These are phyloP conservation scores for Trichophyton rubrum DNA, from an alignment of 2,329 filamentous ascomycete genomes.

Conservation along the genomic window DNA sequence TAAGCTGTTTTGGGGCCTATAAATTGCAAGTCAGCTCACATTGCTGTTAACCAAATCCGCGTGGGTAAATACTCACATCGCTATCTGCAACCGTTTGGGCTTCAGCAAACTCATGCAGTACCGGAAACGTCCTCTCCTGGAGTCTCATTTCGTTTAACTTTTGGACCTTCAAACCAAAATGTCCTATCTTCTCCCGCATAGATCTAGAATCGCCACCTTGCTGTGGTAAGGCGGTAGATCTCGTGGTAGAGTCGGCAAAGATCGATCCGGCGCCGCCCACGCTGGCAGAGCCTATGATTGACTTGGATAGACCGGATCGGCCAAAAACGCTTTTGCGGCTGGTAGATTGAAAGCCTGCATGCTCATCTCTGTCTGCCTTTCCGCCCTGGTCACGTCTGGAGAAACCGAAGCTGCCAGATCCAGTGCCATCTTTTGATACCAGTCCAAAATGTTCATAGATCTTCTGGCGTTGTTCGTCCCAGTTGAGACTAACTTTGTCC, in stretches of 20 bases:
- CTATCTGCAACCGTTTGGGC: constrained; percentile 60
- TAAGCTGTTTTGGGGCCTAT: constrained; percentile 58
- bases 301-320: constrained; percentile 61
- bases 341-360: constrained; percentile 33
- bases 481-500: constrained; percentile 88
- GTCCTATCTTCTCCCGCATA: constrained; percentile 69
- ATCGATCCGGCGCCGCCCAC: constrained; percentile 49
- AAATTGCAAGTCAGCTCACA: constrained; percentile 10
- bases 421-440: constrained; percentile 34
- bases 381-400: constrained; percentile 30
- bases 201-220: constrained; percentile 58
- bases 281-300: constrained; percentile 72
- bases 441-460: constrained; percentile 97
- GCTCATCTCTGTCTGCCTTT: constrained; percentile 27
- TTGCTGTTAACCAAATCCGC: constrained; percentile 4
- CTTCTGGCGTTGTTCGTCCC: constrained; percentile 81
- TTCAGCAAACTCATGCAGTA: constrained; percentile 62
- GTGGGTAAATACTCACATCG: constrained; percentile 35
- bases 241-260: constrained; percentile 55
- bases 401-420: constrained; percentile 32
- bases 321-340: constrained; percentile 48
- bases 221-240: constrained; percentile 39
- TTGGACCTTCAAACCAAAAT: constrained; percentile 67
- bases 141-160: constrained; percentile 62
- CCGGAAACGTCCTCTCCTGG: constrained; percentile 53